These are phyloP conservation scores for Mycena capillaripes DNA, from an alignment of 768 basidiomycete genomes.

Conservation along the genomic window DNA sequence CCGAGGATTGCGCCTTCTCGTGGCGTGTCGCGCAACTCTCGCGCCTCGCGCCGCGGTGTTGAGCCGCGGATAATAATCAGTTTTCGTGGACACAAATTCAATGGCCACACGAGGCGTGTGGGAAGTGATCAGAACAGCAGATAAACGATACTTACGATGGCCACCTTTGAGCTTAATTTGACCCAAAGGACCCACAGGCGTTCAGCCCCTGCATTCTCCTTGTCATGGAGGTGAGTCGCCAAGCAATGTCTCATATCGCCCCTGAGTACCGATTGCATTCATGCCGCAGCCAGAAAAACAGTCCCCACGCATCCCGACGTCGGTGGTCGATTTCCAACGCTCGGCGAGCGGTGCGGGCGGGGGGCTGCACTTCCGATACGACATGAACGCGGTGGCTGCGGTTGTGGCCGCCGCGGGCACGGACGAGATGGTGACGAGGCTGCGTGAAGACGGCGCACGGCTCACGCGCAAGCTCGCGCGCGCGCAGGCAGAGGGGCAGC, in stretches of 20 bases:
- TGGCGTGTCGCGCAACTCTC: not conserved
- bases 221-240: conserved; percentile 15
- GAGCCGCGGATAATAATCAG: not conserved
- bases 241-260: not conserved
- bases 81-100: too few relatives aligned
- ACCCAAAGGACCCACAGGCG: not conserved
- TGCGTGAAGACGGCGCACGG: conserved; percentile 12
- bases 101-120: conserved; percentile 9
- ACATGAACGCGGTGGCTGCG: not conserved
- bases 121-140: conserved; percentile 6
- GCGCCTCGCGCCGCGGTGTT: not conserved
- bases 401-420: not conserved
- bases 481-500: conserved; percentile 3
- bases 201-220: not conserved
- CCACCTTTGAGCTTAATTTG: not conserved
- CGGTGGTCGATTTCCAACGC: conserved; percentile 25
- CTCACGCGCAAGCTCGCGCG: conserved; percentile 3
- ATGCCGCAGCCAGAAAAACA: not conserved
- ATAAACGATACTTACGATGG: not conserved
- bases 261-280: not conserved
- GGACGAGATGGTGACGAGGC: conserved; percentile 1
- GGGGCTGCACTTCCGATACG: conserved; percentile 26
- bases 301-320: conserved; percentile 8
- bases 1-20: not conserved
- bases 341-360: not conserved